Base-by-base conservation (phyloP, 768 basidiomycete species). In the Xerocomellus amylosporus region DNA sequence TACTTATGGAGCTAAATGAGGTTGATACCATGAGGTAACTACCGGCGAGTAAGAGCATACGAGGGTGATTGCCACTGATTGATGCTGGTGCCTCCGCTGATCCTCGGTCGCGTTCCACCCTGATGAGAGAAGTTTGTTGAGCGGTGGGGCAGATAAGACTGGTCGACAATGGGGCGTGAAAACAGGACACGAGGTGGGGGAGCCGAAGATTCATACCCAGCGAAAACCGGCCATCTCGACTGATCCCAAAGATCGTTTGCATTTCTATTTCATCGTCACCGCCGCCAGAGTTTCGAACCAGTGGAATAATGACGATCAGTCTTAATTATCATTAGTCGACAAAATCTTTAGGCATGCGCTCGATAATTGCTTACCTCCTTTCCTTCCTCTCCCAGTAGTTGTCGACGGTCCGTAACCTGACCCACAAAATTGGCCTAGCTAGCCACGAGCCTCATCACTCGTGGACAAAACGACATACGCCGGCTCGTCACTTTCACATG, bases 351-450 rank as follows among this genome's bases (percentile, higher is more conserved):
- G 33, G n/a, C n/a, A 54, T n/a, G 13, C n/a, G 24, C 15, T 31
- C n/a, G 10, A 40, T 19, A 4, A 1, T 37, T 0, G 43, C 64
- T 17, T 58, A 80, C n/a, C n/a, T n/a, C 82, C 63, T 77, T 80
- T 2, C 80, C 84, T 71, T 88, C 87, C 54, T 86, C 82, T 3
- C 88, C 89, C 68, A 89, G 63, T 82, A 91, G 46, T 85, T 89
- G 58, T 92, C 88, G 2, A 90, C 80, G 0, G 88, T 90, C 6
- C 89, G 79, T 6, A 91, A 72, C 8, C 80, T 77, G 39, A 89
- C 80, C 87, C 88, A 45, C 5, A 47, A 46, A 19, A 8, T 22
- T 7, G n/a, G 17, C n/a, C 0, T 8, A 10, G 22, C 51, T n/a
- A 50, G 43, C 28, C 30, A n/a, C 14, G 17, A 15, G 5, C 2